phyloP scores from a whole-genome alignment of 2,329 filamentous ascomycete genomes.

The Pestalotiopsis sp. region DNA sequence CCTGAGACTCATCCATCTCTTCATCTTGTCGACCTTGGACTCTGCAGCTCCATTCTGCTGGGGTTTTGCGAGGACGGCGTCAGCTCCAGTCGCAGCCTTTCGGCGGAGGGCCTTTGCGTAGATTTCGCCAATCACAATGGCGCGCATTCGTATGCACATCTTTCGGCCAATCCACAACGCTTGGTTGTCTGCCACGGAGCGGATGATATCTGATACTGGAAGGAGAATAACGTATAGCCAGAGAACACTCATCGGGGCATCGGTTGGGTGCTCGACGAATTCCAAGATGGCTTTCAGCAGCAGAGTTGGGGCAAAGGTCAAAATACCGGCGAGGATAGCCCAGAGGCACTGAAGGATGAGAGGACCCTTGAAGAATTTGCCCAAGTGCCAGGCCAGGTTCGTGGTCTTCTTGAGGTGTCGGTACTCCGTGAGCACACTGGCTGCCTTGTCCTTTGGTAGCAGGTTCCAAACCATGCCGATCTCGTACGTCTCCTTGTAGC shows the following conservation, averaged over 20 bases:
- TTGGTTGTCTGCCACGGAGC: slow-evolving; percentile 82
- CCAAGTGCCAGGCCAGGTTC: slow-evolving; percentile 75
- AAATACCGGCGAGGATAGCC: slow-evolving; percentile 77
- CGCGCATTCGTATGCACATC: slow-evolving; percentile 88
- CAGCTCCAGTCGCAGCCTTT: slow-evolving; percentile 79
- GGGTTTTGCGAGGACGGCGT: slow-evolving; percentile 70
- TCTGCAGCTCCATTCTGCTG: slow-evolving; percentile 40
- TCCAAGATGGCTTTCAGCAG: slow-evolving; percentile 89
- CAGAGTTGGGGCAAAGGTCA: slow-evolving; percentile 90
- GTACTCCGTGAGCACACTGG: slow-evolving; percentile 77
- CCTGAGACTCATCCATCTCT: slow-evolving; percentile 62
- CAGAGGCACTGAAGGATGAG: slow-evolving; percentile 78
- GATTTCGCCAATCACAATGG: slow-evolving; percentile 95
- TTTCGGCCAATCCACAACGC: slow-evolving; percentile 92
- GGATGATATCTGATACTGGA: slow-evolving; percentile 78
- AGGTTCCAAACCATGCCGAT: slow-evolving; percentile 92
- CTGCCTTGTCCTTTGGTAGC: slow-evolving; percentile 84
- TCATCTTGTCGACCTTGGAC: slow-evolving; percentile 51
- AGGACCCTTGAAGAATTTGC: slow-evolving; percentile 79
- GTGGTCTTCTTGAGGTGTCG: slow-evolving; percentile 83
- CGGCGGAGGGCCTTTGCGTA: slow-evolving; percentile 94
- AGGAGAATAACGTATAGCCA: slow-evolving; percentile 96
- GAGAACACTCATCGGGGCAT: slow-evolving; percentile 80
- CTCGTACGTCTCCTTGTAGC: slow-evolving; percentile 83
- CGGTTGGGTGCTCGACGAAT: slow-evolving; percentile 83